These are phyloP conservation scores for Claviceps maximensis DNA, from an alignment of 2,329 filamentous ascomycete species.

Conservation along the genomic window DNA sequence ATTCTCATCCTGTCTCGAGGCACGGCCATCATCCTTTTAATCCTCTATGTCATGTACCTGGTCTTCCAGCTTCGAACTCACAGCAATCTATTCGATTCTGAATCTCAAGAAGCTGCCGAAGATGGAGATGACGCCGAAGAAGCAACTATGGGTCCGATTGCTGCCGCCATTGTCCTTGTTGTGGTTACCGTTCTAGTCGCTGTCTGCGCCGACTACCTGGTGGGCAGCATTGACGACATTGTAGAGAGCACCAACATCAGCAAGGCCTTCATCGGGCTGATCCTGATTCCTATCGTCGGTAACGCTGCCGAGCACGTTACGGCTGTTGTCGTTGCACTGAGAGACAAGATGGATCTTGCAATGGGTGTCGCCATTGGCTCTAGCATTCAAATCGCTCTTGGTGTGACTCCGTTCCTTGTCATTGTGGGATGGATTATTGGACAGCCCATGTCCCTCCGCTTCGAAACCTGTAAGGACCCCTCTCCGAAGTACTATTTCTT, in stretches of 20 bases:
- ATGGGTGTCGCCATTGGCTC: constrained; percentile 74
- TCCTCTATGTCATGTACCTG: constrained; percentile 65
- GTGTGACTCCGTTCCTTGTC: constrained; percentile 69
- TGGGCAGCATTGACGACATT: constrained; percentile 61
- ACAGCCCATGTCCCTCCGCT: constrained; percentile 63
- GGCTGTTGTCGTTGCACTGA: constrained; percentile 63
- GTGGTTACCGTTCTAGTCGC: constrained; percentile 57
- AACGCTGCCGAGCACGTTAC: constrained; percentile 75
- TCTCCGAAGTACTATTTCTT: no score
- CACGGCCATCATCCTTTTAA: constrained; percentile 60
- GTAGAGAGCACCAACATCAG: constrained; percentile 59
- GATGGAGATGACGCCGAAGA: constrained; percentile 28
- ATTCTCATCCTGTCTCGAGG: constrained; percentile 62
- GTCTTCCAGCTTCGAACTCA: constrained; percentile 69
- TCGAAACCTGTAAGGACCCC: constrained; percentile 42
- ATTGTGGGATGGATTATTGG: constrained; percentile 68
- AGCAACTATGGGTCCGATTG: constrained; percentile 45
- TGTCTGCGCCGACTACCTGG: constrained; percentile 63
- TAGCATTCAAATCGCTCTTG: constrained; percentile 69
- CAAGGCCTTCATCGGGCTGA: constrained; percentile 70
- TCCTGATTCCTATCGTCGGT: constrained; percentile 66
- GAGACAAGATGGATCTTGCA: constrained; percentile 62
- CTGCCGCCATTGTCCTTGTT: constrained; percentile 54
- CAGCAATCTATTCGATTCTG: constrained; percentile 54
- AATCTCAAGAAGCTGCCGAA: constrained; percentile 32